A percentile compares a stretch with the other conserved stretches of the same genome.
These are phyloP conservation scores for Oryza officinalis DNA, from an alignment of 176 grass and related monocot genomes.

Conservation along the genomic window DNA sequence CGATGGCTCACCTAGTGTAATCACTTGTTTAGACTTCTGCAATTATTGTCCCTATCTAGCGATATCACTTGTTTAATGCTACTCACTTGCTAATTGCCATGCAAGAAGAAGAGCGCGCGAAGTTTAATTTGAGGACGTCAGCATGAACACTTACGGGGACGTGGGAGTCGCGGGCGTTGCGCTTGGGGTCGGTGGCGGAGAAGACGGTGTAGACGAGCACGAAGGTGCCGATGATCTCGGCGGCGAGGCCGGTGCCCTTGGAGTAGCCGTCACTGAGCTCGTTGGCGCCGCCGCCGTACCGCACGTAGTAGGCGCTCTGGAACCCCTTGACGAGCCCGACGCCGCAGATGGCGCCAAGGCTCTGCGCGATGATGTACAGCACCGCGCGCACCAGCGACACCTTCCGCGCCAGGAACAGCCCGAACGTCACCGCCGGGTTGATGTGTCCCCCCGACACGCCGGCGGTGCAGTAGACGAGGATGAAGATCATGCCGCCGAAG, in stretches of 20 bases:
- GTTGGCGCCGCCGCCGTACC: conserved; percentile 91
- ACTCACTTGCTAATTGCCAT: conserved; percentile 1
- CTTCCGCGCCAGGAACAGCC: conserved; percentile 91
- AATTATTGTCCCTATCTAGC: conserved; percentile 18
- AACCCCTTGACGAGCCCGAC: conserved; percentile 89
- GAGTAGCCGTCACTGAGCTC: conserved; percentile 63
- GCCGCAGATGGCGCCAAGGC: conserved; percentile 86
- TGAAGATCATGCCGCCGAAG: conserved; percentile 99
- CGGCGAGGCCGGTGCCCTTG: conserved; percentile 74
- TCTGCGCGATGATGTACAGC: conserved; percentile 91
- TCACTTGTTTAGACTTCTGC: neutral
- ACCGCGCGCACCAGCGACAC: conserved; percentile 78
- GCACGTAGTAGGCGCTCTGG: conserved; percentile 68
- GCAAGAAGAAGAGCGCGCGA: too few species aligned
- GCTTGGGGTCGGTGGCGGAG: conserved; percentile 99
- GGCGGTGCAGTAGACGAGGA: conserved; percentile 98
- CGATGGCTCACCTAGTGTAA: conserved; percentile 13
- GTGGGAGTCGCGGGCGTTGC: conserved; percentile 97
- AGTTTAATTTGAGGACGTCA: too few species aligned
- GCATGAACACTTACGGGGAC: conserved; percentile 54
- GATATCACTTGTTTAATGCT: neutral
- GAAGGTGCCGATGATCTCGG: conserved; percentile 98
- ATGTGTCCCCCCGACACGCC: conserved; percentile 92
- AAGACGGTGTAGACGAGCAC: conserved; percentile 99
- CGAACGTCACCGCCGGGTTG: conserved; percentile 93